phyloP scores from a whole-genome alignment of 2,329 filamentous ascomycete genomes.

The Fusarium drepaniforme region DNA sequence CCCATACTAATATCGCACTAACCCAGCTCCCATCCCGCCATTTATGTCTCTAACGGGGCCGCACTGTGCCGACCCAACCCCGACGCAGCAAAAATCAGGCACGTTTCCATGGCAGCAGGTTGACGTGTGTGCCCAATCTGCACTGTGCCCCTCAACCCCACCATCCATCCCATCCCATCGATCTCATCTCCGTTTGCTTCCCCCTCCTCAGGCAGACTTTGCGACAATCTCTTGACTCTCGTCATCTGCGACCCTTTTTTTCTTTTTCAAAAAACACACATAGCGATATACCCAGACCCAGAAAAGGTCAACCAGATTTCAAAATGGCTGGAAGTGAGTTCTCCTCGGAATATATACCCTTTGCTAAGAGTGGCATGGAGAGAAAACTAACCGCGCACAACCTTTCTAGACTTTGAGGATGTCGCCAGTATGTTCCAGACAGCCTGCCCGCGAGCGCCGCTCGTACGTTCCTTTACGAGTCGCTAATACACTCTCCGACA shows the following conservation, averaged over 20 bases:
- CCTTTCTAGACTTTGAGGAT: conserved; percentile 55
- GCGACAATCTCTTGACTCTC: conserved; percentile 42
- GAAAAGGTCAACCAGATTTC: conserved; percentile 28
- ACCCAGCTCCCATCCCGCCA: conserved; percentile 38
- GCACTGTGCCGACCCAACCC: conserved; percentile 36
- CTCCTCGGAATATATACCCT: background rate
- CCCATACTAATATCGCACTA: conserved; percentile 41
- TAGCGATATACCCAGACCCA: conserved; percentile 22
- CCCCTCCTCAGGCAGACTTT: conserved; percentile 48
- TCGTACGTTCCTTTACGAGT: background rate
- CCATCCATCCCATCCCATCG: conserved; percentile 38
- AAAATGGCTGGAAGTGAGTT: conserved; percentile 44
- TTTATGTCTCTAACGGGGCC: conserved; percentile 44
- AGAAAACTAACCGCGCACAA: conserved; percentile 45
- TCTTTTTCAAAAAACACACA: conserved; percentile 10
- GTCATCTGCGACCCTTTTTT: background rate
- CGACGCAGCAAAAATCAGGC: background rate
- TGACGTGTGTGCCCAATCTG: conserved; percentile 44
- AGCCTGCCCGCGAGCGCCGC: conserved; percentile 1
- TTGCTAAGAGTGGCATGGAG: background rate
- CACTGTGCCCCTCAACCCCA: conserved; percentile 54
- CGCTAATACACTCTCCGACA: conserved; percentile 51
- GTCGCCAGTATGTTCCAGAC: conserved; percentile 58
- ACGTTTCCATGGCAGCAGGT: conserved; percentile 26
- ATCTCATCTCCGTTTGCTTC: conserved; percentile 38